phyloP scores from a whole-genome alignment of 2,329 filamentous ascomycete species.

The Domatiomyces globalis region DNA sequence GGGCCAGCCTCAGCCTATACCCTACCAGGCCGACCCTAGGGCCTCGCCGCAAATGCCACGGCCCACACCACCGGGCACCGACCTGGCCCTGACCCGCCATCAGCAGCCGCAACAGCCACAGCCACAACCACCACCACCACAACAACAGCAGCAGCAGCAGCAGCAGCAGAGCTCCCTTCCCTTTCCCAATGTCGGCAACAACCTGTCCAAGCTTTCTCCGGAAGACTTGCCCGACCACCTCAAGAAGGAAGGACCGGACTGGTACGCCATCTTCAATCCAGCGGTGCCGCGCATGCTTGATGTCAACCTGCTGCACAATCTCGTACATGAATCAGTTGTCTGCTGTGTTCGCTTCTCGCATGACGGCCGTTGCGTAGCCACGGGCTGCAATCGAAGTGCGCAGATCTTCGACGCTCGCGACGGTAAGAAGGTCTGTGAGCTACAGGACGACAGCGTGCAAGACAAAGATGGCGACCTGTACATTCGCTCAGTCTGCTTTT shows the following conservation, averaged over 20 bases:
- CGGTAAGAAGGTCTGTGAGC: conserved; percentile 73
- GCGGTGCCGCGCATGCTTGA: conserved; percentile 77
- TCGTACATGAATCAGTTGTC: conserved; percentile 88
- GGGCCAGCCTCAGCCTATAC: conserved; percentile 41
- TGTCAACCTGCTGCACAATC: conserved; percentile 83
- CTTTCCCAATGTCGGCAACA: conserved; percentile 45
- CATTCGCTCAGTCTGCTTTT: conserved; percentile 97
- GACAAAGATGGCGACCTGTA: conserved; percentile 87
- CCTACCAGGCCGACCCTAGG: conserved; percentile 64
- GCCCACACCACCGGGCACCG: conserved; percentile 48
- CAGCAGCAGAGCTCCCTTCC: conserved; percentile 37
- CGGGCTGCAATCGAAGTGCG: conserved; percentile 95
- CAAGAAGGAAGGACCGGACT: conserved; percentile 81
- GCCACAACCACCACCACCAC: too few species aligned
- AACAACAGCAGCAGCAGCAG: neutral
- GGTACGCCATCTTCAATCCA: conserved; percentile 96
- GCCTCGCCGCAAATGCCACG: conserved; percentile 79
- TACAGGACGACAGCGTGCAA: conserved; percentile 68
- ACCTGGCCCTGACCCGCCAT: conserved; percentile 15
- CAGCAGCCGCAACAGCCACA: conserved; percentile 5
- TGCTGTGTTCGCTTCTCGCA: conserved; percentile 96
- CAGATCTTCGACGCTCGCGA: conserved; percentile 91
- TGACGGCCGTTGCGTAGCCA: conserved; percentile 90
- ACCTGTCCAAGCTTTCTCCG: conserved; percentile 72
- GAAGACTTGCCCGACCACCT: conserved; percentile 71